phyloP scores from a whole-genome alignment of 106 monocot species.

The Vanilla planifolia region DNA sequence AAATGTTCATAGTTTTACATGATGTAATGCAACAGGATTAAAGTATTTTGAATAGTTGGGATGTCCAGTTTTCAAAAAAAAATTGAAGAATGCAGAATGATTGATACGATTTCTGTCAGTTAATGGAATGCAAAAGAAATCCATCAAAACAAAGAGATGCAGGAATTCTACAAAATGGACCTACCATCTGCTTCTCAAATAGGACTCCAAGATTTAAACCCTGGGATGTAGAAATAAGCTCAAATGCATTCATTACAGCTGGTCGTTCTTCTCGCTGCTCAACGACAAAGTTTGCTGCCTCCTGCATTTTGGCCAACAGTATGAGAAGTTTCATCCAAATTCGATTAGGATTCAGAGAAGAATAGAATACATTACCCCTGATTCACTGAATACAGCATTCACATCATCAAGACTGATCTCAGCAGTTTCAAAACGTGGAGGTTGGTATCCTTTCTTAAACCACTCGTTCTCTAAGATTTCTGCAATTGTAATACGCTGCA shows the following conservation, averaged over 20 bases:
- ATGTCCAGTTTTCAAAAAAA: not conserved
- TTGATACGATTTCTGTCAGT: not conserved
- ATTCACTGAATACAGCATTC: conserved; percentile 63
- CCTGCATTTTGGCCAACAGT: conserved; percentile 22
- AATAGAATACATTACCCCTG: conserved; percentile 29
- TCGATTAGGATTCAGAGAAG: not conserved
- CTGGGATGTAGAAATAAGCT: conserved; percentile 90
- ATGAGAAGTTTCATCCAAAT: not conserved
- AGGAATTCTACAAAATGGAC: not conserved
- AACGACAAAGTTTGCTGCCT: conserved; percentile 62
- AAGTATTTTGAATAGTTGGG: not conserved
- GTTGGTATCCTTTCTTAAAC: conserved; percentile 95
- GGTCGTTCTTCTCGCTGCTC: conserved; percentile 80
- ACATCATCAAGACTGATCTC: conserved; percentile 74
- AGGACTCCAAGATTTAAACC: conserved; percentile 80
- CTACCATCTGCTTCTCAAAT: conserved; percentile 90
- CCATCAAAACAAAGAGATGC: not conserved
- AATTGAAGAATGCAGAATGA: not conserved
- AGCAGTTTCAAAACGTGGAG: conserved; percentile 51
- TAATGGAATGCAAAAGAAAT: not conserved
- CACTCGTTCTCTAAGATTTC: conserved; percentile 81
- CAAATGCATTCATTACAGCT: conserved; percentile 85
- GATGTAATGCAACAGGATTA: not conserved
- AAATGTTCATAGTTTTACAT: not conserved
- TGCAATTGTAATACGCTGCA: conserved; percentile 79